These are phyloP conservation scores for Ciborinia camelliae DNA, from an alignment of 2,329 filamentous ascomycete genomes.

Conservation along the genomic window DNA sequence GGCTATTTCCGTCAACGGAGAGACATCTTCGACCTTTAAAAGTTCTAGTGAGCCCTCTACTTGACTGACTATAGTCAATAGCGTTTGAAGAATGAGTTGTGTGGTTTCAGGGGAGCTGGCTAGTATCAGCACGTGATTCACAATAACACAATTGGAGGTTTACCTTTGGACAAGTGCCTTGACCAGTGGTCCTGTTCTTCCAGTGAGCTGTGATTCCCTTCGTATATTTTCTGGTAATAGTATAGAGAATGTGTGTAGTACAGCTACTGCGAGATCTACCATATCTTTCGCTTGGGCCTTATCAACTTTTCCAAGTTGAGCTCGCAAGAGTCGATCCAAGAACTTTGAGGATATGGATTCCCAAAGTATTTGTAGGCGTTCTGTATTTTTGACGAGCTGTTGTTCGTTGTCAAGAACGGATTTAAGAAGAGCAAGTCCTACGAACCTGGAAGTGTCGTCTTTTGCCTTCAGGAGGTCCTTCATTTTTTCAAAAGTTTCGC, in stretches of 20 bases:
- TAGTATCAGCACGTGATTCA: constrained; percentile 19
- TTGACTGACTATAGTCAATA: constrained; percentile 53
- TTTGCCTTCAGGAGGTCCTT: constrained; percentile 54
- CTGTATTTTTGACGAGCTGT: constrained; percentile 47
- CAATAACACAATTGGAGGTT: constrained; percentile 20
- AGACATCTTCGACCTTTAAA: constrained; percentile 49
- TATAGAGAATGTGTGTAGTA: constrained; percentile 59
- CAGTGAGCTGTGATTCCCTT: constrained; percentile 47
- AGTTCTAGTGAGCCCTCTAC: constrained; percentile 50
- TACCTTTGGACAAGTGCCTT: constrained; percentile 54
- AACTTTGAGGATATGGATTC: constrained; percentile 59
- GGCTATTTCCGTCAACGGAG: constrained; percentile 55
- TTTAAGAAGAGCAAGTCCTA: constrained; percentile 63
- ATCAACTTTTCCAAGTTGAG: constrained; percentile 44
- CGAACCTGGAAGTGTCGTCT: constrained; percentile 66
- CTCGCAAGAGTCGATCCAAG: constrained; percentile 58
- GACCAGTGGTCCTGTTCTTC: constrained; percentile 52
- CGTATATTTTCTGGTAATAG: constrained; percentile 51
- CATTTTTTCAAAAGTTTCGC: constrained; percentile 46
- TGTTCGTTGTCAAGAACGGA: constrained; percentile 60
- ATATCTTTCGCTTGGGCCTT: constrained; percentile 53
- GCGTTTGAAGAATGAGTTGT: constrained; percentile 52
- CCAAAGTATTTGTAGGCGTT: constrained; percentile 53
- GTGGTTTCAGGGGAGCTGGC: constrained; percentile 52
- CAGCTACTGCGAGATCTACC: constrained; percentile 59